Base-by-base conservation (phyloP, 441 rosid species). In the Theobroma grandiflorum region DNA sequence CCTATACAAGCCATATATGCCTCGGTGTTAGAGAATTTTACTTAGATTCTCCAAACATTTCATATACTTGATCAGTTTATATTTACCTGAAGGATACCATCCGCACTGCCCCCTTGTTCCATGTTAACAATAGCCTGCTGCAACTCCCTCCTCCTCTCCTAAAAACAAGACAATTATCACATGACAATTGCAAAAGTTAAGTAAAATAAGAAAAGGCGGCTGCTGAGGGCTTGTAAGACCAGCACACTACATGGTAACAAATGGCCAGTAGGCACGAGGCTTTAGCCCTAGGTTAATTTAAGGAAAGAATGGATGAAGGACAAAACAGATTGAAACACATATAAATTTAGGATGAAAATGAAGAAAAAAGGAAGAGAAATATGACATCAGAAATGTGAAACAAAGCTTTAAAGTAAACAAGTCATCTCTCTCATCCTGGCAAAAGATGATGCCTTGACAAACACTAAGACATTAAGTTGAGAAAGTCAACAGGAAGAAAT, bases 41-140 rank as follows among this genome's bases (percentile, higher is more conserved):
- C 72, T 82, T 22, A 70, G 65, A 79, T 58, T 75, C 80, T 75
- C 76, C 80, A 76, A 15, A 9, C 16, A 78, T 55, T 70, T 68
- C 47, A 42, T 50, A 75, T 64, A 61, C 42, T 43, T 80, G 83
- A 81, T 33, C 61, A 52, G 69, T 78, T 20, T 57, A 64, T 79
- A 81, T 75, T 47, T 84, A 94, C 99, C 98, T 96, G 99, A 82
- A 96, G 98, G 83, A 96, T 87, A 82, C 99, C 99, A 89, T 96
- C 98, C 16, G 94, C 91, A 84, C 98, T 94, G 83, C 99, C 98
- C 80, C 99, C 99, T 80, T 84, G 96, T 82, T 94, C 99, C 92
- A 97, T 86, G 83, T 92, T 97, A 81, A 86, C 85, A 80, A 97
- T 92, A 81, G 99, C 99, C 72, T 95, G 98, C 77, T 91, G 90